Evolutionary conservation across 305 asterid genomes (phyloP), one percentile per base, ranked within the genome.

Genomic region (Petunia hybrid): DNA sequence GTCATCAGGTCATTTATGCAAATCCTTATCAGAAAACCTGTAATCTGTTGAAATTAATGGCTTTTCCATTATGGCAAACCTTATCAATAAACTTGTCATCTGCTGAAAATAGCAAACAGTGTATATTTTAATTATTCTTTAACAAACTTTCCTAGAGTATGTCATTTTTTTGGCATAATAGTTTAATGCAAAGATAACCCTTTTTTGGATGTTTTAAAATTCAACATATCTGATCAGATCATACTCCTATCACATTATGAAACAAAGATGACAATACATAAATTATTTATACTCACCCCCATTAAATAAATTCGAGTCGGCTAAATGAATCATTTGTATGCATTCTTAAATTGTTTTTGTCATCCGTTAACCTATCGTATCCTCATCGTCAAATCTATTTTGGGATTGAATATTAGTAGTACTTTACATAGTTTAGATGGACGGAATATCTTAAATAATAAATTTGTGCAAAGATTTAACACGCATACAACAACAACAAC

Each of bases 1-100:
- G 78, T 71, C 78, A 71, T 48, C 5, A 48, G 22, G 78, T 48
- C 13, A 48, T 71, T 71, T 22, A 45, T 69, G 22, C 45, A 73
- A 73, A 73, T 48, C 2, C 62, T 48, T 73, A 35, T 73, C 40
- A 48, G 51, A 36, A 48, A 71, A 48, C 45, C 31, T 9, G 45
- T 71, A 71, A 35, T 71, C 42, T 36, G 13, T 71, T 51, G 78
- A 48, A 48, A 35, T 13, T 31, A 35, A 48, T 35, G 78, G 6
- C 13, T 73, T 10, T 35, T 5, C 42, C 35, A 35, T 48, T 13
- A 4, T 5, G 22, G 13, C 2, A 48, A 48, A 73, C 10, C 13
- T 73, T 73, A 73, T 13, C 62, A 51, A 51, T 13, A 73, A 73
- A 35, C 10, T 1, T 0, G 53, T 6, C 2, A 51, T 73, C 36